A percentile compares a stretch with the other conserved stretches of the same genome.
Evolutionary conservation across 2,329 filamentous ascomycete genomes (phyloP).

Genomic region (Exophiala sp.): DNA sequence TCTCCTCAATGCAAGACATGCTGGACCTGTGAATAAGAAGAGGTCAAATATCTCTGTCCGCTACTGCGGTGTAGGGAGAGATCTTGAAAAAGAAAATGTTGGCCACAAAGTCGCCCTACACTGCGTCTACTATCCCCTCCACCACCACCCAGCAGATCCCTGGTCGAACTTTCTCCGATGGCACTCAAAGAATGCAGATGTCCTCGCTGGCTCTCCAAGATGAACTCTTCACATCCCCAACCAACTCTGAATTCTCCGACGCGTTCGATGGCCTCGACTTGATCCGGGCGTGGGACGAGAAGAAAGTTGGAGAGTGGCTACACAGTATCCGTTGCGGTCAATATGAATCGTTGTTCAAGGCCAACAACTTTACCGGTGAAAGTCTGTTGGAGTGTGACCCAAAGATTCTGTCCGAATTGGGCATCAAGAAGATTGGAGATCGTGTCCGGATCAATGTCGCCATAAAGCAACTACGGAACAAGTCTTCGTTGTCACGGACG

Average conservation of each 20-base stretch:
- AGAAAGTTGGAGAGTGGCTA: slow-evolving; percentile 86
- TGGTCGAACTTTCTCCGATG: slow-evolving; percentile 24
- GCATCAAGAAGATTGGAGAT: slow-evolving; percentile 96
- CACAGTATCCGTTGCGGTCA: slow-evolving; percentile 87
- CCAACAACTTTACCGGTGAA: slow-evolving; percentile 96
- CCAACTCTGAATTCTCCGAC: slow-evolving; percentile 89
- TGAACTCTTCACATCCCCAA: slow-evolving; percentile 68
- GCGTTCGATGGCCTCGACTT: slow-evolving; percentile 67
- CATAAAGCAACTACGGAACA: slow-evolving; percentile 78
- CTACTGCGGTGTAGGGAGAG: not conserved
- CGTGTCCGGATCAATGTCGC: slow-evolving; percentile 84
- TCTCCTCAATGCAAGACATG: slow-evolving; percentile 1
- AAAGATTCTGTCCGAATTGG: slow-evolving; percentile 93
- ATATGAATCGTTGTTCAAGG: slow-evolving; percentile 85
- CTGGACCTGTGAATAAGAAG: slow-evolving; percentile 2
- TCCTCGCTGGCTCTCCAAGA: slow-evolving; percentile 37
- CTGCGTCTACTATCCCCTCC: slow-evolving; percentile 30
- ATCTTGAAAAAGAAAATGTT: slow-evolving; percentile 35
- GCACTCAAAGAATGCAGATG: slow-evolving; percentile 34
- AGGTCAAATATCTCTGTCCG: slow-evolving; percentile 1
- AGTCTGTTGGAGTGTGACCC: slow-evolving; percentile 97
- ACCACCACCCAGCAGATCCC: slow-evolving; percentile 18
- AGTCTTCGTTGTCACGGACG: slow-evolving; percentile 71
- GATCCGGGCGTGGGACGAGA: slow-evolving; percentile 60
- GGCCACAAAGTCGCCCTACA: slow-evolving; percentile 41